Evolutionary conservation across 805 yeast genomes (phyloP), one percentile per base, ranked within the genome.

Genomic region (Cyberlindnera xylosilytica): DNA sequence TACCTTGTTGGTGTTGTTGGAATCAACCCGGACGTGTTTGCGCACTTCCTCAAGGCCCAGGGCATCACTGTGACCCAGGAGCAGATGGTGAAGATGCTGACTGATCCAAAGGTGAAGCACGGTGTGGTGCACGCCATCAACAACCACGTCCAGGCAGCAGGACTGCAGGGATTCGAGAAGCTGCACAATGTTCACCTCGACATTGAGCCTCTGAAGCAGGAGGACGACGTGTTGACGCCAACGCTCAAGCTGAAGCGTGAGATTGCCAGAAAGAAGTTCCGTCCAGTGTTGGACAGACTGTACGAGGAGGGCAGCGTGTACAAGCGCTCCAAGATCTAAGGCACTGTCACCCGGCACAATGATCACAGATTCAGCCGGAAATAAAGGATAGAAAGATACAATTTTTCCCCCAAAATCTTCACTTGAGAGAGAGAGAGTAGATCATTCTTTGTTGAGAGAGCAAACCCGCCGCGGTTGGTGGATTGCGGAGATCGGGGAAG

Each of bases 161-260:
- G 44, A 6, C 18, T 44, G 4, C 48, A 44, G 19, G 48, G 48
- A 6, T 81, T 78, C 54, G 89, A 82, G 57, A 76, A 73, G 45
- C 46, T 83, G 22, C 79, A 76, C 57, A 82, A 83, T 50, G 52
- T 79, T 24, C 57, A 62, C 28, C 62, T 81, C 30, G 76, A 64
- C 18, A 38, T 78, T 35, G 87, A 83, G 51, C 86, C 87, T 10
- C 66, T 82, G 48, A 77, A 66, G 20, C 61, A 79, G 15, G 79
- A 72, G 39, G 78, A 78, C 46, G 80, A 78, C 38, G 73, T 77
- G 5, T 59, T 83, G 27, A 83, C 91, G 3, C 90, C 89, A 30
- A 83, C 89, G 9, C 53, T 76, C 46, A 77, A 78, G 57, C 61
- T 76, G 42, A 76, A 76, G 59, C 65, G 85, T 44, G 64, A 71